phyloP scores from a whole-genome alignment of 192 early-diverging fungal species.

The Umbelopsis ramanniana region DNA sequence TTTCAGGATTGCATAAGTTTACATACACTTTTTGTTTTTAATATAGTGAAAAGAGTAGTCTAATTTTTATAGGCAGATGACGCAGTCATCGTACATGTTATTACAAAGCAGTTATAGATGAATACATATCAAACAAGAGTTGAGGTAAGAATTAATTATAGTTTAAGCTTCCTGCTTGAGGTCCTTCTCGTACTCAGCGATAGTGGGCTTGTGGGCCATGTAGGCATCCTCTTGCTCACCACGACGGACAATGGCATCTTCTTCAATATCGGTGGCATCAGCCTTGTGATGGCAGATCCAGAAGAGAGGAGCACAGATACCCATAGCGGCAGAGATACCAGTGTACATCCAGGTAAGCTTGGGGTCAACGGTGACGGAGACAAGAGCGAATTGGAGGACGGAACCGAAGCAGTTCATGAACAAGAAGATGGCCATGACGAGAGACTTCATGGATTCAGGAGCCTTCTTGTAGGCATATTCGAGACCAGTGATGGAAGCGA shows the following conservation, averaged over 20 bases:
- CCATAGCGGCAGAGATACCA: slow-evolving; percentile 45
- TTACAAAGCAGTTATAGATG: slow-evolving; percentile 17
- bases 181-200: slow-evolving; percentile 20
- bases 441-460: slow-evolving; percentile 66
- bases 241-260: slow-evolving; percentile 45
- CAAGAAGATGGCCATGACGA: slow-evolving; percentile 73
- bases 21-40: too few relatives aligned
- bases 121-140: slow-evolving; percentile 1
- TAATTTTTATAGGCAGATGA: slow-evolving; percentile 1
- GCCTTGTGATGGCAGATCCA: slow-evolving; percentile 56
- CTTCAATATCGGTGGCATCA: slow-evolving; percentile 43
- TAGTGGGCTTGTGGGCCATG: slow-evolving; percentile 10
- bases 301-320: slow-evolving; percentile 46
- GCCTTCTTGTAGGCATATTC: slow-evolving; percentile 74
- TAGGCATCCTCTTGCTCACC: neutral
- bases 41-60: too few relatives aligned
- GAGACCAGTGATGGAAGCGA: slow-evolving; percentile 70
- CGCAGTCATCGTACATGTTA: neutral
- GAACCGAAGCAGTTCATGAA: slow-evolving; percentile 59
- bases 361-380: slow-evolving; percentile 62
- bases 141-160: neutral
- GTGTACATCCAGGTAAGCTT: slow-evolving; percentile 65
- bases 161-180: slow-evolving; percentile 18
- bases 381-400: slow-evolving; percentile 60
- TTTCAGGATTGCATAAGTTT: too few relatives aligned